Conservation (phyloP, 1,284 basidiomycete genomes). For the Schizophyllum amplum region DNA sequence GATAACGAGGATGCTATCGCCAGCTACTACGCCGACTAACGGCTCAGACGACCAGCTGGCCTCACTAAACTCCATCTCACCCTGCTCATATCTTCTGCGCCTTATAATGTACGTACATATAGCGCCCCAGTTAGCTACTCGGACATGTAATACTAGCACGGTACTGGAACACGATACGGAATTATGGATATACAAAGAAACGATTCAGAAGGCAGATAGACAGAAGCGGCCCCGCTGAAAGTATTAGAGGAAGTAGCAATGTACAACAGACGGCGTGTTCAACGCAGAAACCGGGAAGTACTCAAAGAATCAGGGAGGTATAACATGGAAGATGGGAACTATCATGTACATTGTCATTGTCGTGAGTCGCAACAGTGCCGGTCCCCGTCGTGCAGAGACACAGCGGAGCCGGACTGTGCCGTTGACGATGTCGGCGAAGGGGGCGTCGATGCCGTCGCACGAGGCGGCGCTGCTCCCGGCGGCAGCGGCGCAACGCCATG, state of each 20-base stretch:
- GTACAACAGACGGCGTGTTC: background rate
- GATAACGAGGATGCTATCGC: conserved; percentile 18
- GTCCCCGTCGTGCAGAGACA: background rate
- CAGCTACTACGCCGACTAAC: conserved; percentile 9
- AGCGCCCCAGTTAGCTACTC: background rate
- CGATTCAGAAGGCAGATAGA: background rate
- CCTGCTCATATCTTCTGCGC: too few species aligned
- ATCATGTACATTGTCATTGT: background rate
- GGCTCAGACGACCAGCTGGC: conserved; percentile 3
- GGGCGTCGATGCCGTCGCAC: background rate
- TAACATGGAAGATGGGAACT: too few species aligned
- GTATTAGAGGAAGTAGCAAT: too few species aligned
- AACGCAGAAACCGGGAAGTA: background rate
- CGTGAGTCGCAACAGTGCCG: background rate
- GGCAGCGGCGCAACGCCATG: background rate
- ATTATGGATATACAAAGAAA: background rate
- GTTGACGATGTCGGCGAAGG: background rate
- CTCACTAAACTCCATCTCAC: too few species aligned
- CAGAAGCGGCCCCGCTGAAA: background rate
- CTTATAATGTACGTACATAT: background rate
- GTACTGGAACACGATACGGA: background rate
- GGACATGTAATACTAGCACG: background rate
- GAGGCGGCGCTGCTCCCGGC: background rate
- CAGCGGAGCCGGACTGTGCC: background rate
- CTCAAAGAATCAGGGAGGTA: too few species aligned